Percentiles rank a stretch among this genome's conserved stretches.
phyloP scores from a whole-genome alignment of 352 stramenopile genomes.

The Phytophthora macrochlamydospora region DNA sequence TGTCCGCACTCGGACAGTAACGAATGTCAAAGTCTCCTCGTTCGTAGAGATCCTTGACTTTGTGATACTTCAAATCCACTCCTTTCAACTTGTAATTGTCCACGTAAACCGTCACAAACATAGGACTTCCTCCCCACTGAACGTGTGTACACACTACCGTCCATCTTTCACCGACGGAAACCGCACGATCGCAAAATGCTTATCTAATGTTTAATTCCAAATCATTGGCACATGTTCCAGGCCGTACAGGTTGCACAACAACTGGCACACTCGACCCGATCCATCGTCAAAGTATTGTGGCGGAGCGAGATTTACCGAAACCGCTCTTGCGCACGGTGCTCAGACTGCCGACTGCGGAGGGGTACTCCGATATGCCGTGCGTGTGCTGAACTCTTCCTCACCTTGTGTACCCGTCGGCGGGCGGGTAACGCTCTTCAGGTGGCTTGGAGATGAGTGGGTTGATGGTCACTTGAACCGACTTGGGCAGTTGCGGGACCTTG shows the following conservation, averaged over 20 bases:
- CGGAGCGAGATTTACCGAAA: too few species aligned
- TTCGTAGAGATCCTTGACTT: slow-evolving; percentile 7
- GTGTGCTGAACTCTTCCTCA: too few species aligned
- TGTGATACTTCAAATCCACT: slow-evolving; percentile 14
- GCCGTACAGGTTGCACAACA: neutral
- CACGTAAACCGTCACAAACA: slow-evolving; percentile 12
- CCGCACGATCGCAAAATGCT: slow-evolving; percentile 2
- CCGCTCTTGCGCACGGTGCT: too few species aligned
- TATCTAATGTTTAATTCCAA: slow-evolving; percentile 10
- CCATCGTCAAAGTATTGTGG: slow-evolving; percentile 7
- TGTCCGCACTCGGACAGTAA: slow-evolving; percentile 16
- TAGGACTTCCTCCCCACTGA: slow-evolving; percentile 4
- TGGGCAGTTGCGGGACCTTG: too few species aligned
- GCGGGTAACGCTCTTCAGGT: too few species aligned
- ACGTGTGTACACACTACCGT: slow-evolving; percentile 1
- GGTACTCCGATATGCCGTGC: too few species aligned
- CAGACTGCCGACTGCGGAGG: too few species aligned
- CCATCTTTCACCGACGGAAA: slow-evolving; percentile 3
- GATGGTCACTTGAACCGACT: too few species aligned
- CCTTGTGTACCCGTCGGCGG: too few species aligned
- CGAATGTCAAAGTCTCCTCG: slow-evolving; percentile 6
- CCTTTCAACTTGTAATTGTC: slow-evolving; percentile 15
- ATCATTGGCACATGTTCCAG: neutral
- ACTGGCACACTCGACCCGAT: neutral
- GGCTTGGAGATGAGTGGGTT: too few species aligned